Conservation (phyloP, 2,329 filamentous ascomycete genomes). For the Talaromyces sp. region DNA sequence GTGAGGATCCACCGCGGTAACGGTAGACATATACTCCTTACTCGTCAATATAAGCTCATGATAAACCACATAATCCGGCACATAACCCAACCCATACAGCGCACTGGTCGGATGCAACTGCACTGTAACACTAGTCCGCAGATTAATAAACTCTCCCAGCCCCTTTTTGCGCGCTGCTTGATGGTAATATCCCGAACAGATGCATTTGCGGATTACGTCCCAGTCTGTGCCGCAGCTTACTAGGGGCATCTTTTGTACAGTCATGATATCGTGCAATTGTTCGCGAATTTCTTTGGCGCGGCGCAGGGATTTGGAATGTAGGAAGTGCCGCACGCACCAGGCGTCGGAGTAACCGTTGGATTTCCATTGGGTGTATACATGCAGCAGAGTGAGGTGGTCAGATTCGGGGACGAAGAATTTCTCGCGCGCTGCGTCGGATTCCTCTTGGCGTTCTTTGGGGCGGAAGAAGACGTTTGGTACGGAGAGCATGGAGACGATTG, state of each 20-base stretch:
- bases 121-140: slow-evolving; percentile 89
- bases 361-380: slow-evolving; percentile 95
- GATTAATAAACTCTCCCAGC: slow-evolving; percentile 94
- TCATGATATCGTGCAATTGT: slow-evolving; percentile 91
- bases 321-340: slow-evolving; percentile 90
- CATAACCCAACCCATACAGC: slow-evolving; percentile 85
- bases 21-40: slow-evolving; percentile 97
- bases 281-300: slow-evolving; percentile 91
- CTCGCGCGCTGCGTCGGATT: slow-evolving; percentile 90
- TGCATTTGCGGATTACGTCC: slow-evolving; percentile 92
- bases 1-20: slow-evolving; percentile 91
- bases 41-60: slow-evolving; percentile 95
- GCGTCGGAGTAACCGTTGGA: slow-evolving; percentile 82
- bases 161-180: slow-evolving; percentile 95
- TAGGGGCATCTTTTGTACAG: slow-evolving; percentile 84
- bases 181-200: slow-evolving; percentile 97
- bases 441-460: slow-evolving; percentile 92
- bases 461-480: slow-evolving; percentile 96
- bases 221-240: slow-evolving; percentile 92
- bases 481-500: slow-evolving; percentile 95
- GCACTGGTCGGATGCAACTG: slow-evolving; percentile 92
- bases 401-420: slow-evolving; percentile 99
- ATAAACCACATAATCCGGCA: slow-evolving; percentile 96
- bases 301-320: slow-evolving; percentile 90
- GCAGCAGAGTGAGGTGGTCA: slow-evolving; percentile 90